Evolutionary conservation across 148 eudicot species (phyloP).

Genomic region (Amaranthus palmeri): DNA sequence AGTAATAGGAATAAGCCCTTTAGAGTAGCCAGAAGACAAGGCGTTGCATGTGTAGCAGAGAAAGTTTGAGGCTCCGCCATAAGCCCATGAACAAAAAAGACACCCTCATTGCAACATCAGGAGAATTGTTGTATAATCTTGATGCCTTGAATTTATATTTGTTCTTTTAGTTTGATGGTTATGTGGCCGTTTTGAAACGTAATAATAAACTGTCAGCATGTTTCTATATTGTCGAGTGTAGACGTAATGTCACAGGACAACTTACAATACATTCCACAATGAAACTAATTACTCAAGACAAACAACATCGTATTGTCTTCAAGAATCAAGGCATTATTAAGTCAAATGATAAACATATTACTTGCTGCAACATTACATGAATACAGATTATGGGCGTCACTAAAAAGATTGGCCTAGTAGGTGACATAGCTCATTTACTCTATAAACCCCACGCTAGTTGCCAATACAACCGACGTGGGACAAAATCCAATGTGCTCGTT

Average conservation of each 20-base stretch:
- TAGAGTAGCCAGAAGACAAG: neutral
- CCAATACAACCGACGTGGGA: too few species aligned
- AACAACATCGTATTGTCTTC: neutral
- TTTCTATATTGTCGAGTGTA: neutral
- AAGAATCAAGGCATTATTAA: too few species aligned
- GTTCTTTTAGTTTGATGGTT: neutral
- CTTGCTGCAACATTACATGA: too few species aligned
- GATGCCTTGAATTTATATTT: neutral
- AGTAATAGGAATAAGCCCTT: neutral
- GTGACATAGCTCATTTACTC: too few species aligned
- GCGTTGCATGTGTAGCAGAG: neutral
- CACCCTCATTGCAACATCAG: neutral
- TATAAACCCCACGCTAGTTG: too few species aligned
- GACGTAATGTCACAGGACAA: neutral
- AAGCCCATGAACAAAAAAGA: neutral
- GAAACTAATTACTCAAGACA: neutral
- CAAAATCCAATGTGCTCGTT: too few species aligned
- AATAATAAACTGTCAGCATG: too few species aligned
- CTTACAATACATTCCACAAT: neutral
- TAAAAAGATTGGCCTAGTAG: too few species aligned
- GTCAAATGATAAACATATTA: too few species aligned
- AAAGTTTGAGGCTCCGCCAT: too few species aligned
- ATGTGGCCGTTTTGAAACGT: neutral
- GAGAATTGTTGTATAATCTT: neutral
- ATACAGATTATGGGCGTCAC: too few species aligned